Conservation (phyloP, 441 rosid genomes). For the Aquilaria agallochum region DNA sequence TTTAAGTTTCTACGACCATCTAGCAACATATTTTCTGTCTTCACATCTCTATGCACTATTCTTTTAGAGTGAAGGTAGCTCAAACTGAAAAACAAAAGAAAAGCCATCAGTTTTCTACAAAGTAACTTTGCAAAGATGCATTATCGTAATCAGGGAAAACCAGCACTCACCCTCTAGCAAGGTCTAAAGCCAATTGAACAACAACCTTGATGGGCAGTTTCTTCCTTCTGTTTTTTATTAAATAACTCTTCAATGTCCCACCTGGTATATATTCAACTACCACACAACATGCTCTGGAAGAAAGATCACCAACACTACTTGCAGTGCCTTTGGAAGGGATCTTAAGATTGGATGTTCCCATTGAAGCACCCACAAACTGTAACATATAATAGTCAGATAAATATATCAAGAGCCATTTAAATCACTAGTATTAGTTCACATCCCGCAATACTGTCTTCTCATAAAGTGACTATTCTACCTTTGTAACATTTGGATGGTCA, state of each 20-base stretch:
- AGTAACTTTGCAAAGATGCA: constrained; percentile 1
- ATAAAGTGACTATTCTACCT: constrained; percentile 23
- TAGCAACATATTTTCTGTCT: constrained; percentile 71
- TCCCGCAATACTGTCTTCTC: not conserved
- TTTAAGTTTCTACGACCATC: constrained; percentile 44
- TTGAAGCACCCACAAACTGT: constrained; percentile 59
- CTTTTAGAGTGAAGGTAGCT: constrained; percentile 66
- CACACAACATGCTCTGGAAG: constrained; percentile 68
- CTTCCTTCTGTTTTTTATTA: constrained; percentile 47
- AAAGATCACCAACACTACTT: constrained; percentile 38
- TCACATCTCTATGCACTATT: constrained; percentile 72
- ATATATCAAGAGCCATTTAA: not conserved
- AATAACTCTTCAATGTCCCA: constrained; percentile 54
- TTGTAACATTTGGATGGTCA: constrained; percentile 74
- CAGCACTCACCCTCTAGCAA: constrained; percentile 54
- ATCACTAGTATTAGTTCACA: not conserved
- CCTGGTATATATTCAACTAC: constrained; percentile 66
- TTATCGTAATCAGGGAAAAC: not conserved
- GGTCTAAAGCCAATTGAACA: constrained; percentile 65
- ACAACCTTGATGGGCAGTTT: constrained; percentile 58
- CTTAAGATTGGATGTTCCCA: constrained; percentile 68
- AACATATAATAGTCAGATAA: constrained; percentile 10
- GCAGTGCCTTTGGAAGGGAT: constrained; percentile 35
- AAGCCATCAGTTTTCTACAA: not conserved
- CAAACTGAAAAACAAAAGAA: constrained; percentile 26